These are phyloP conservation scores for Trichoderma sp. DNA, from an alignment of 2,329 filamentous ascomycete species.

Conservation along the genomic window DNA sequence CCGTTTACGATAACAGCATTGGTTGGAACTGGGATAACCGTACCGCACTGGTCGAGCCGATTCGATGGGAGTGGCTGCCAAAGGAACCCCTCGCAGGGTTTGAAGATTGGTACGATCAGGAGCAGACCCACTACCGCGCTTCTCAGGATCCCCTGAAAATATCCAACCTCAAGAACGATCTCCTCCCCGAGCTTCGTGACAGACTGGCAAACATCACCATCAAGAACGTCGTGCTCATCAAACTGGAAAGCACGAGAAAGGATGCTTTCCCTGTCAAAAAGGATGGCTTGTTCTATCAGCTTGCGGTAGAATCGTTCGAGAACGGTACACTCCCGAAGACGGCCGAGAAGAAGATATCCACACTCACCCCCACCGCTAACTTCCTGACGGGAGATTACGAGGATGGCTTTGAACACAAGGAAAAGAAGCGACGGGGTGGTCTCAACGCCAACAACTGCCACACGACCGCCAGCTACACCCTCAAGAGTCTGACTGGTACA, in stretches of 20 bases:
- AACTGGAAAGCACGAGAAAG: conserved; percentile 44
- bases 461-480: conserved; percentile 43
- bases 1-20: conserved; percentile 27
- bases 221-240: conserved; percentile 41
- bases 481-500: conserved; percentile 43
- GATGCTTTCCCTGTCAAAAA: conserved; percentile 46
- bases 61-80: conserved; percentile 33
- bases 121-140: conserved; percentile 34
- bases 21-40: conserved; percentile 31
- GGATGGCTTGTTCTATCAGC: conserved; percentile 37
- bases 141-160: conserved; percentile 39
- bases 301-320: conserved; percentile 33
- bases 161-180: conserved; percentile 37
- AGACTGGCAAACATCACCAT: conserved; percentile 34
- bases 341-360: conserved; percentile 30
- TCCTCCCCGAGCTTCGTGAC: conserved; percentile 30
- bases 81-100: conserved; percentile 20
- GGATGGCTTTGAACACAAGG: conserved; percentile 32
- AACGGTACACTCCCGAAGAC: conserved; percentile 34
- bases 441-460: conserved; percentile 40
- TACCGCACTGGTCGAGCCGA: conserved; percentile 29
- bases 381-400: conserved; percentile 36
- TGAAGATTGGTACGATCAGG: conserved; percentile 33
- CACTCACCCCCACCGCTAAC: conserved; percentile 33
- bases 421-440: conserved; percentile 34